A percentile compares a stretch with the other conserved stretches of the same genome.
phyloP scores from a whole-genome alignment of 169 alveolate species.

The Prorocentrum cordatum region DNA sequence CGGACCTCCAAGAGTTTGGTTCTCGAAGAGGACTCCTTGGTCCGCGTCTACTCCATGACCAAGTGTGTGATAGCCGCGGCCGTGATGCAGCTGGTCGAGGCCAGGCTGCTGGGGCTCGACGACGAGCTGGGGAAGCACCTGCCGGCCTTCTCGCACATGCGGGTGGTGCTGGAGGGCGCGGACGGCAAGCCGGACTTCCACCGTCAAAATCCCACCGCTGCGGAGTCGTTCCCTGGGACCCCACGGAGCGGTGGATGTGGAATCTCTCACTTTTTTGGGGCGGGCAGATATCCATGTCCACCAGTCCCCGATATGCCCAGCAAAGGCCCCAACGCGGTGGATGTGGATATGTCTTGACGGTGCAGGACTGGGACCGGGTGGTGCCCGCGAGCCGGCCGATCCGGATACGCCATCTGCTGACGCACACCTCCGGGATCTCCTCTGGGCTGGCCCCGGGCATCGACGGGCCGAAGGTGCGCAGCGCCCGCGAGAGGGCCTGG shows the following conservation, averaged over 20 bases:
- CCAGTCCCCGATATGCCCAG: too few species aligned
- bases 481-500: background rate
- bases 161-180: too few species aligned
- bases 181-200: too few species aligned
- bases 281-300: too few species aligned
- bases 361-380: constrained; percentile 13
- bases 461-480: constrained; percentile 9
- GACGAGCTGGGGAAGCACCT: constrained; percentile 35
- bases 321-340: too few species aligned
- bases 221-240: too few species aligned
- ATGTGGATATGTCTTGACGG: background rate
- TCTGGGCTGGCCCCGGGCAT: constrained; percentile 33
- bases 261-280: too few species aligned
- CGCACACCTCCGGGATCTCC: constrained; percentile 59
- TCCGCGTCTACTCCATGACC: constrained; percentile 53
- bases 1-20: too few species aligned
- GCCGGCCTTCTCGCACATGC: constrained; percentile 29
- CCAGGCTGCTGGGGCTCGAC: background rate
- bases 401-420: constrained; percentile 37
- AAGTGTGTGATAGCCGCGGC: constrained; percentile 62
- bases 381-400: constrained; percentile 36
- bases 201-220: too few species aligned
- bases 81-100: constrained; percentile 55
- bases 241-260: too few species aligned
- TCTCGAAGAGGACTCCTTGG: too few species aligned